These are phyloP conservation scores for Termitomyces sp. DNA, from an alignment of 768 basidiomycete species.

Conservation along the genomic window DNA sequence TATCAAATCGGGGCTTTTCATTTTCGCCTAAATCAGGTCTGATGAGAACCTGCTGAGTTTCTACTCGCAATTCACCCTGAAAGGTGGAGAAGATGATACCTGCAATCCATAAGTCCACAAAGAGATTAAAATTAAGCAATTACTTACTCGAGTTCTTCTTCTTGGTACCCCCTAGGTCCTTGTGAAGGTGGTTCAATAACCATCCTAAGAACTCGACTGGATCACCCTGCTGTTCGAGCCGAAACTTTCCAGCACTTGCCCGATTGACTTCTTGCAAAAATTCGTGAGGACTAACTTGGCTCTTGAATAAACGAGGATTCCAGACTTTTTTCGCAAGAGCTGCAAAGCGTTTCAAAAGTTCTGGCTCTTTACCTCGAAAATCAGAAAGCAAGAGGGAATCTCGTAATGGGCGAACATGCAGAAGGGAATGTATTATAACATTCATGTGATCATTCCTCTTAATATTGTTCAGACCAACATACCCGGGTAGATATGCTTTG, in stretches of 20 bases:
- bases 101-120: conserved; percentile 24
- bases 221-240: conserved; percentile 91
- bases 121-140: conserved; percentile 4
- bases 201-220: conserved; percentile 95
- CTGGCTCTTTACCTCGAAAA: conserved; percentile 70
- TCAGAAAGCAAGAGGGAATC: conserved; percentile 79
- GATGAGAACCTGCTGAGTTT: conserved; percentile 89
- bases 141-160: conserved; percentile 83
- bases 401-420: conserved; percentile 87
- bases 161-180: conserved; percentile 92
- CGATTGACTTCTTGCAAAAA: conserved; percentile 95
- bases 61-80: conserved; percentile 89
- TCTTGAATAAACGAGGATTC: conserved; percentile 96
- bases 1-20: conserved; percentile 88
- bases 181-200: conserved; percentile 90
- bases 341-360: conserved; percentile 85
- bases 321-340: conserved; percentile 88
- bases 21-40: conserved; percentile 70
- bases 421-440: conserved; percentile 88
- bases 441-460: conserved; percentile 97
- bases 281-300: conserved; percentile 98
- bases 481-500: conserved; percentile 85
- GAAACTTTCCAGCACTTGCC: conserved; percentile 85
- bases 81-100: conserved; percentile 92
- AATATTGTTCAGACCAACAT: conserved; percentile 96